These are phyloP conservation scores for Bruguiera sexangula DNA, from an alignment of 345 rosid genomes.

Conservation along the genomic window DNA sequence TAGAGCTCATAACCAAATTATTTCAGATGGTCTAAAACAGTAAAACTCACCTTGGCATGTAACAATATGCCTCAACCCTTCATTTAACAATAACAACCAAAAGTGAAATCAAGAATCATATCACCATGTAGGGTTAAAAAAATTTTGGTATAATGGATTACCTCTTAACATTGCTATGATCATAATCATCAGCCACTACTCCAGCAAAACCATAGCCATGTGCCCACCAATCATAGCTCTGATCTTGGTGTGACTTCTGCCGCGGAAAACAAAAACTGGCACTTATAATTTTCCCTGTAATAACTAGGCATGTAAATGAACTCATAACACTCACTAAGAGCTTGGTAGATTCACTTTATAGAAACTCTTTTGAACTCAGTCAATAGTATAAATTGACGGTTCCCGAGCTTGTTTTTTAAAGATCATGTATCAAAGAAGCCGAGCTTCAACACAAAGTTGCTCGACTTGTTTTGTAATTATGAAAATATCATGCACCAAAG, in stretches of 20 bases:
- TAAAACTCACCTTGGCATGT: background rate
- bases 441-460: too few species aligned
- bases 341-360: too few species aligned
- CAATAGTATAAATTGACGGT: too few species aligned
- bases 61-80: too few species aligned
- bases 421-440: too few species aligned
- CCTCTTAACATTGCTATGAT: slow-evolving; percentile 17
- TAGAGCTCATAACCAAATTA: background rate
- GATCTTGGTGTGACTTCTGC: slow-evolving; percentile 3
- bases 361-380: too few species aligned
- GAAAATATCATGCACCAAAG: background rate
- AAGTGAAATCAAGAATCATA: background rate
- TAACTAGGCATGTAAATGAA: too few species aligned
- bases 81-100: background rate
- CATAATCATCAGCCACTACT: slow-evolving; percentile 12
- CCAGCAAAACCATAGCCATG: slow-evolving; percentile 1
- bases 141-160: background rate
- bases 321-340: too few species aligned
- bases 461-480: too few species aligned
- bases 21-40: background rate
- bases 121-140: too few species aligned
- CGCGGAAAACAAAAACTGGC: background rate
- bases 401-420: too few species aligned
- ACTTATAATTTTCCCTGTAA: background rate
- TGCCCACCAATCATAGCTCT: background rate